A percentile compares a stretch with the other conserved stretches of the same genome.
phyloP scores from a whole-genome alignment of 768 basidiomycete species.

The Lyophyllum decastes region DNA sequence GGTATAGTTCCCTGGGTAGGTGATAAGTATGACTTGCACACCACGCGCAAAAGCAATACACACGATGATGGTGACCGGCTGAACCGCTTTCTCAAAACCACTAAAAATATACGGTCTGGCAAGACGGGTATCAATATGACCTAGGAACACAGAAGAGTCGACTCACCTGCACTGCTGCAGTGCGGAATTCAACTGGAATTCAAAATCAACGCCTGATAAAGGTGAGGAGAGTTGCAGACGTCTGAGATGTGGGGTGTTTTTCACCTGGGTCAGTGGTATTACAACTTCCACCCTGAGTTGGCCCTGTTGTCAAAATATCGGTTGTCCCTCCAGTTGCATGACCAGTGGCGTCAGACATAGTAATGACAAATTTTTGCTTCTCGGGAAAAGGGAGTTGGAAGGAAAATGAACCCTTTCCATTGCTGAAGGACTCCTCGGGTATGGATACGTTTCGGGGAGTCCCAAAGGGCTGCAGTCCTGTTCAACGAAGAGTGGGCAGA shows the following conservation, averaged over 20 bases:
- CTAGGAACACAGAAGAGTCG: neutral
- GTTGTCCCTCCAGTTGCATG: conserved; percentile 68
- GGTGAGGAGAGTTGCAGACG: conserved; percentile 1
- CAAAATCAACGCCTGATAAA: conserved; percentile 39
- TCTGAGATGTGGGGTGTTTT: conserved; percentile 8
- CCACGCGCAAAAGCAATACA: conserved; percentile 17
- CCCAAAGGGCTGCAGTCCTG: conserved; percentile 47
- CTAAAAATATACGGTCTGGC: conserved; percentile 49
- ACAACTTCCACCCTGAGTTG: conserved; percentile 51
- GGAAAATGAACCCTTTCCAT: conserved; percentile 55
- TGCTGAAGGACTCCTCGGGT: conserved; percentile 52
- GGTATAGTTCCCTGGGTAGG: conserved; percentile 61
- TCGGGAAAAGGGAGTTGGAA: conserved; percentile 43
- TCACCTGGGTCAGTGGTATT: conserved; percentile 46
- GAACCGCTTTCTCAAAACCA: conserved; percentile 42
- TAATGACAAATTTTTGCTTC: conserved; percentile 45
- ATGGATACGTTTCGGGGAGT: conserved; percentile 55
- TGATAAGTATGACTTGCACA: neutral
- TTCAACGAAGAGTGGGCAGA: conserved; percentile 7
- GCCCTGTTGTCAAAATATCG: conserved; percentile 46
- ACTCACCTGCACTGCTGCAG: conserved; percentile 64
- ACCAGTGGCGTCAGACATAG: conserved; percentile 74
- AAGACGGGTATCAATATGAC: neutral
- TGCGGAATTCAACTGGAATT: conserved; percentile 50
- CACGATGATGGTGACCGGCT: conserved; percentile 59